Evolutionary conservation across 1,139 yeast species (phyloP).

Genomic region (Sporopachydermia cereana): DNA sequence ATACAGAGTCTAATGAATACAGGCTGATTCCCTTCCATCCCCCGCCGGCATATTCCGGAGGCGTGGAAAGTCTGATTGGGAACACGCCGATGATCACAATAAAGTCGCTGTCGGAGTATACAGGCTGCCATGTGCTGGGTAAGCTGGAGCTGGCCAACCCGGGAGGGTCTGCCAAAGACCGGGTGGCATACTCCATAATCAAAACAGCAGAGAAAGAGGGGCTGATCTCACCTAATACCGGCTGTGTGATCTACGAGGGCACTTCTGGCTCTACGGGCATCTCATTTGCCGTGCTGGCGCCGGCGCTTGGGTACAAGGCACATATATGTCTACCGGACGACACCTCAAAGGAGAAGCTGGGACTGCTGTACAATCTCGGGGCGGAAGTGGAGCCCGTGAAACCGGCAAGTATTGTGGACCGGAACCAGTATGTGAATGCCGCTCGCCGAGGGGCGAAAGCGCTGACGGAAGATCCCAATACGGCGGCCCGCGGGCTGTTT

Average conservation of each 20-base stretch:
- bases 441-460: conserved; percentile 56
- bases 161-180: conserved; percentile 91
- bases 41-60: conserved; percentile 22
- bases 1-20: neutral
- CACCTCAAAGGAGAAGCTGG: conserved; percentile 74
- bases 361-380: conserved; percentile 59
- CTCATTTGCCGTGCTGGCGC: conserved; percentile 77
- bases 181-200: conserved; percentile 84
- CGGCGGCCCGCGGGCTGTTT: conserved; percentile 49
- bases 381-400: conserved; percentile 81
- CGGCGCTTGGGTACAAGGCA: conserved; percentile 78
- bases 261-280: conserved; percentile 96
- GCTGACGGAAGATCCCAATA: conserved; percentile 34
- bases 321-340: conserved; percentile 95
- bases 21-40: conserved; percentile 11
- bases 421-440: conserved; percentile 82
- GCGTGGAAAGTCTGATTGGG: conserved; percentile 63
- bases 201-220: conserved; percentile 54
- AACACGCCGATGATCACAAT: conserved; percentile 81
- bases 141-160: conserved; percentile 82
- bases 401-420: conserved; percentile 93
- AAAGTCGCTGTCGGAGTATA: conserved; percentile 55
- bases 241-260: conserved; percentile 78
- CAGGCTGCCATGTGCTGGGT: conserved; percentile 80
- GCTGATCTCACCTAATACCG: conserved; percentile 40